Evolutionary conservation across 176 grass and related monocot species (phyloP), one percentile per base, ranked within the genome.

Genomic region (Areca catechu): DNA sequence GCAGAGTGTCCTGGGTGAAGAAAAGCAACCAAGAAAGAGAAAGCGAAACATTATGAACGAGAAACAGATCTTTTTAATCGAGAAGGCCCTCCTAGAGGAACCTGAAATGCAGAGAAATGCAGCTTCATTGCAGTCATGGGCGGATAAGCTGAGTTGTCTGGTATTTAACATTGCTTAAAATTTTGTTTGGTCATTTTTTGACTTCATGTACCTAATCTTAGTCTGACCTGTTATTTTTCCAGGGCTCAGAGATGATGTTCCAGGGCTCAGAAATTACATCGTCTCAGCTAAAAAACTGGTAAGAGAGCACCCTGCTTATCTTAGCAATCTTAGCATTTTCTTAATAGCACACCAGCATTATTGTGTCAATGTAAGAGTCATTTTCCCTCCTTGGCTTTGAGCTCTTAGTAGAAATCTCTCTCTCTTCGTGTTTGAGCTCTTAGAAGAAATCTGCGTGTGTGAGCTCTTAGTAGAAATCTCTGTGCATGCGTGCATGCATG

Each of bases 241-340:
- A 97, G 86, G 92, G 92, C 62, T 64, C 77, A 5, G 92, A 97
- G 77, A 97, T 97, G n/a, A n/a, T n/a, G n/a, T 85, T 89, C 66
- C 72, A 97, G 86, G 92, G 92, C 62, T 64, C 77, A 5, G 92
- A 97, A 80, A 97, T 97, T 62, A 91, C 92, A 74, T 51, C 86
- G 53, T 87, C 92, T 0, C 92, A 97, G 72, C 78, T 97, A 83
- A 97, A 97, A 73, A 97, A 91, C 74, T 97, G 92, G 83, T 97
- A 90, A 82, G 29, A 43, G 34, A 43, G 9, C 34, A 43, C 34
- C 34, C 34, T 43, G 34, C 34, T 43, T 29, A 29, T 29, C 4
- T 29, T 12, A 43, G 9, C 34, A 43, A 29, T 29, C 4, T 29
- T 12, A 43, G 9, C 34, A 43, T 43, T 43, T 37, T 43, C 34